phyloP scores from a whole-genome alignment of 2,329 filamentous ascomycete genomes.

The Zalaria obscura region DNA sequence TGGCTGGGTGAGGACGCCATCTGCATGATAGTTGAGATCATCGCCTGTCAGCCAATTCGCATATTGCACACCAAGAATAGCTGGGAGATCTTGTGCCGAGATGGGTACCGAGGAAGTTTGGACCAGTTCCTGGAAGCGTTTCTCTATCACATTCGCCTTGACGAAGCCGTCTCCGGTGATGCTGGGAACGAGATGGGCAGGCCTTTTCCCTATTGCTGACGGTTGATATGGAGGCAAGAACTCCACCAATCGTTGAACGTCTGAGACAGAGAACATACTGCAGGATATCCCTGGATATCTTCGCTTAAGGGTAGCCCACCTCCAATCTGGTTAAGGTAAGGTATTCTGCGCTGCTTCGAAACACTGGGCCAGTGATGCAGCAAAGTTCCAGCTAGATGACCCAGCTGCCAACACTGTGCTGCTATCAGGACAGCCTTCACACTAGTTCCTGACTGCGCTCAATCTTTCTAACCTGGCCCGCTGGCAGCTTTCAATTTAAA shows the following conservation, averaged over 20 bases:
- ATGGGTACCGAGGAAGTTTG: background rate
- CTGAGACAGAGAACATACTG: background rate
- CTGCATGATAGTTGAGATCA: background rate
- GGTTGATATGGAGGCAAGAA: slow-evolving; percentile 3
- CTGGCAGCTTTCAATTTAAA: too few relatives aligned
- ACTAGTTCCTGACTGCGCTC: too few relatives aligned
- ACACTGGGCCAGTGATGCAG: too few relatives aligned
- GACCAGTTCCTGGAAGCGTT: slow-evolving; percentile 2
- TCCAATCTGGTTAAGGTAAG: too few relatives aligned
- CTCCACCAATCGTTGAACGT: slow-evolving; percentile 1
- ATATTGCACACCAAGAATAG: slow-evolving; percentile 2
- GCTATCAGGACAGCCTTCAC: too few relatives aligned
- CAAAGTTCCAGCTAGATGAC: too few relatives aligned
- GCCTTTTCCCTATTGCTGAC: background rate
- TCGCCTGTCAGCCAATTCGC: slow-evolving; percentile 2
- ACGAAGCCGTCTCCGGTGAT: slow-evolving; percentile 2
- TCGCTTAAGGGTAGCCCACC: too few relatives aligned
- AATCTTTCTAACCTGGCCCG: too few relatives aligned
- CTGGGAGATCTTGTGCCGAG: slow-evolving; percentile 1
- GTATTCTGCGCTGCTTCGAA: too few relatives aligned
- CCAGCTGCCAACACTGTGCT: too few relatives aligned
- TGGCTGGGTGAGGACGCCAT: background rate
- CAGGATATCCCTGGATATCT: background rate
- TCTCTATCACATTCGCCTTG: slow-evolving; percentile 1
- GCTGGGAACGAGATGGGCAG: slow-evolving; percentile 2